Percentiles rank a stretch among this genome's conserved stretches.
These are phyloP conservation scores for Aspergillus pseudoterreus DNA, from an alignment of 2,329 filamentous ascomycete genomes.

Conservation along the genomic window DNA sequence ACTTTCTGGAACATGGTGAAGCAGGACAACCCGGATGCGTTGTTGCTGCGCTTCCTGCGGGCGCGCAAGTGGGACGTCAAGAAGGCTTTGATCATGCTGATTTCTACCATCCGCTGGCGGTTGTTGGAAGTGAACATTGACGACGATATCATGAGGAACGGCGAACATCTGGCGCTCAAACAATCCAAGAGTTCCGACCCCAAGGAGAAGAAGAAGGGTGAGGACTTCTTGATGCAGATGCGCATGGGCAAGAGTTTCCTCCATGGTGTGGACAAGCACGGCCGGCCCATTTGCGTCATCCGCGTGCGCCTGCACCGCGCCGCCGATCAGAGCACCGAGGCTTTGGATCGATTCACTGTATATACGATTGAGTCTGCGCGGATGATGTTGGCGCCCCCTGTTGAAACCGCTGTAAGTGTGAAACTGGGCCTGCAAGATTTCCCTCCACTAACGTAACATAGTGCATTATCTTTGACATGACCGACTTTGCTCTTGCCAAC, in stretches of 20 bases:
- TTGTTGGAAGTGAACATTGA: constrained; percentile 80
- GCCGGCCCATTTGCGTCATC: constrained; percentile 82
- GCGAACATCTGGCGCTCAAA: constrained; percentile 65
- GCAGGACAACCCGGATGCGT: constrained; percentile 85
- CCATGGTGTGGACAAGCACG: constrained; percentile 79
- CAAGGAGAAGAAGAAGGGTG: constrained; percentile 62
- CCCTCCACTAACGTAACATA: constrained; percentile 34
- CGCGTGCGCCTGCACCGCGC: constrained; percentile 76
- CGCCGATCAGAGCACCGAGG: constrained; percentile 77
- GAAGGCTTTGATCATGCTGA: constrained; percentile 87
- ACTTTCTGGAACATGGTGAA: constrained; percentile 95
- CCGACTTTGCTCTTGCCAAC: constrained; percentile 85
- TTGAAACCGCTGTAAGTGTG: constrained; percentile 82
- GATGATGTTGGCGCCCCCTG: constrained; percentile 70
- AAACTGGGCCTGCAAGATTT: constrained; percentile 7
- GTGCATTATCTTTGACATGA: constrained; percentile 96
- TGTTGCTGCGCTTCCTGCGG: constrained; percentile 76
- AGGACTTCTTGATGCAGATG: constrained; percentile 79
- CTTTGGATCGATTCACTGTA: constrained; percentile 84
- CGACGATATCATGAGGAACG: constrained; percentile 75
- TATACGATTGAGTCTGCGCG: constrained; percentile 93
- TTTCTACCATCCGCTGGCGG: constrained; percentile 93
- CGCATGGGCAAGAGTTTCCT: constrained; percentile 90
- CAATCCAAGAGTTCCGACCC: constrained; percentile 59
- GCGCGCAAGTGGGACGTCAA: constrained; percentile 96